Base-by-base conservation (phyloP, 2,329 filamentous ascomycete species). In the Xylaria arbuscula region DNA sequence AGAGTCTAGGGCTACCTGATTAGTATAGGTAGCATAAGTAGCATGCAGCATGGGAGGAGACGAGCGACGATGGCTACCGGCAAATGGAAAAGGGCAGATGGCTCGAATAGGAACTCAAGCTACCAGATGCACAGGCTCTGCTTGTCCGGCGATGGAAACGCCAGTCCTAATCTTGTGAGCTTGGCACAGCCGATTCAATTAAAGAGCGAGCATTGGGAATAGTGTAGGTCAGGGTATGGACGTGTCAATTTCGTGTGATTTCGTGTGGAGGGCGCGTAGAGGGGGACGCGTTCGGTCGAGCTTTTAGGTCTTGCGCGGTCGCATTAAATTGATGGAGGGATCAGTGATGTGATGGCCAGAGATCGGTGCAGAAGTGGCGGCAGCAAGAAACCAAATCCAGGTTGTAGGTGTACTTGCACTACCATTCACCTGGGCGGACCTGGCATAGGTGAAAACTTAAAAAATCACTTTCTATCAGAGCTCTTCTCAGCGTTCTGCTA, bases 231-330 rank as follows among this genome's bases (percentile, higher is more conserved):
- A 57, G 67, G 71, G 65, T 60, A 51, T 61, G 68, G 76, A 76
- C 77, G 77, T 79, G 77, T 79, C 77, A 78, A 73, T 79, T 78
- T 78, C 77, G 77, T 78, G 77, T 75, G 71, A 28, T 28, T 28
- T 28, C 28, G 77, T 78, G 77, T 75, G 71, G 51, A 57, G 72
- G 59, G 73, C 74, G 75, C 64, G 68, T 71, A 72, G 67, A 68
- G 55, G 28, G 28, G 28, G 64, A 67, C 69, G 69, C 69, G 68
- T 68, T 56, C 22, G 17, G 34, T 34, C 69, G 70, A 67, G 62
- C 58, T 51, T 11, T 22, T 58, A 19, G 56, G 53, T 38, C 54
- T 42, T 28, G 32, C 28, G 28, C 55, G 54, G 60, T 58, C 19
- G 45, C 19, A 48, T 15, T 15, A 45, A 45, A n/a, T 45, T 42